Evolutionary conservation across 2,329 filamentous ascomycete genomes (phyloP), one percentile per base, ranked within the genome.

Genomic region (Ascosphaera apis): DNA sequence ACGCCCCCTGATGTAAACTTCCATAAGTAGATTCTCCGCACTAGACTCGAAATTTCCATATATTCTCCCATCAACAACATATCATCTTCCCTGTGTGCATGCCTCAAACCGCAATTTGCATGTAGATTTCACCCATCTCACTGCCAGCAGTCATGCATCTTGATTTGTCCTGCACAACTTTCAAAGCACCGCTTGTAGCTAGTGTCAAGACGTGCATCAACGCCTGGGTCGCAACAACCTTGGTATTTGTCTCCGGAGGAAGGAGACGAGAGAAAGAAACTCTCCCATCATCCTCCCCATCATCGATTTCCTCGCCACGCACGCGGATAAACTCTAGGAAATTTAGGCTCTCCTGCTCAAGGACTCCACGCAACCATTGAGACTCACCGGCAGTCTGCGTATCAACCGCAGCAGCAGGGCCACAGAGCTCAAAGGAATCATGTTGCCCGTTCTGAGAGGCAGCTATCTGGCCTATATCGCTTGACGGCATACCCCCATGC

Each of bases 201-300:
- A 88, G 62, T 8, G 66, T 63, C 11, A 91, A 64, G 2, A 80
- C 63, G 50, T 88, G 78, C 55, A 77, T 69, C 48, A 81, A 76
- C 0, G 72, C 80, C 50, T 83, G 77, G 2, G 77, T 72, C 6
- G 76, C 78, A 9, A 81, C 71, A 19, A 68, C 57, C 25, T 60
- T 64, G 31, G 51, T 60, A 19, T 67, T 69, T 31, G 60, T 54
- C 7, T 48, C 48, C 0, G 70, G 65, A n/a, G 68, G 62, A 32
- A 88, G 68, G 7, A 92, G 55, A 34, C 70, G 58, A 33, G 75
- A 69, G 47, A 93, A 91, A 0, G 64, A 57, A 31, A 88, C 58
- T 15, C 43, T 41, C 13, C 17, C 33, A 6, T 37, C 32, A 16
- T 40, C 53, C 16, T 45, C 21, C 3, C 43, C 41, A 7, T 41